Conservation (phyloP, 225 moss, liverwort and hornwort species). For the Antitrichia curtipendula region DNA sequence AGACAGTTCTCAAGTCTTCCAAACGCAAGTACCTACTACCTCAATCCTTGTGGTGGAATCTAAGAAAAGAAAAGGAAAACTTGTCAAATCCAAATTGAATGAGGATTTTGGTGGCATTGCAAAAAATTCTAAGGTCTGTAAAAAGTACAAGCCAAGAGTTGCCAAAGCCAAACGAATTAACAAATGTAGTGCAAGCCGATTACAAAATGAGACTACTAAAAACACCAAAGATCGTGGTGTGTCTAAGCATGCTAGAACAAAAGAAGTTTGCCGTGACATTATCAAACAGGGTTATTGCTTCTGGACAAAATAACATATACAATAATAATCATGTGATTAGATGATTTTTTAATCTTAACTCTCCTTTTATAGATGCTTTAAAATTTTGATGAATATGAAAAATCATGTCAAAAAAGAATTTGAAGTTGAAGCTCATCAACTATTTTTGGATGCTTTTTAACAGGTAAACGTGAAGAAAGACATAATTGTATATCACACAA, state of each 20-base stretch:
- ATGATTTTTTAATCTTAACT: neutral
- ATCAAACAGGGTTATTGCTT: neutral
- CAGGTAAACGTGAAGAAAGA: neutral
- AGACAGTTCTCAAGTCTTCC: neutral
- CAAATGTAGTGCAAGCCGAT: neutral
- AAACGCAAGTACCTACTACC: neutral
- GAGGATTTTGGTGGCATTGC: neutral
- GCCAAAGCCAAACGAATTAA: conserved; percentile 8
- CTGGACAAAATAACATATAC: neutral
- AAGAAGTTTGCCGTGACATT: neutral
- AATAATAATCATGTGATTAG: neutral
- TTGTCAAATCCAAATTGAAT: neutral
- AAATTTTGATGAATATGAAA: neutral
- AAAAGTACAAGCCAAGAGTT: conserved; percentile 33
- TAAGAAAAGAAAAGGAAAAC: neutral
- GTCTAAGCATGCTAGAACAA: neutral
- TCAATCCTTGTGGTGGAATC: neutral
- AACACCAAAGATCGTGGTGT: neutral
- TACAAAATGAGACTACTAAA: neutral
- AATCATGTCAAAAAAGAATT: neutral
- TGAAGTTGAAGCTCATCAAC: neutral
- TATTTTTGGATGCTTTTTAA: neutral
- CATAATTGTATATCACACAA: neutral
- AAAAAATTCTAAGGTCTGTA: neutral
- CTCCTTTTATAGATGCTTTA: neutral